Base-by-base conservation (phyloP, 2,329 filamentous ascomycete species). In the Biscogniauxia mediterranea region DNA sequence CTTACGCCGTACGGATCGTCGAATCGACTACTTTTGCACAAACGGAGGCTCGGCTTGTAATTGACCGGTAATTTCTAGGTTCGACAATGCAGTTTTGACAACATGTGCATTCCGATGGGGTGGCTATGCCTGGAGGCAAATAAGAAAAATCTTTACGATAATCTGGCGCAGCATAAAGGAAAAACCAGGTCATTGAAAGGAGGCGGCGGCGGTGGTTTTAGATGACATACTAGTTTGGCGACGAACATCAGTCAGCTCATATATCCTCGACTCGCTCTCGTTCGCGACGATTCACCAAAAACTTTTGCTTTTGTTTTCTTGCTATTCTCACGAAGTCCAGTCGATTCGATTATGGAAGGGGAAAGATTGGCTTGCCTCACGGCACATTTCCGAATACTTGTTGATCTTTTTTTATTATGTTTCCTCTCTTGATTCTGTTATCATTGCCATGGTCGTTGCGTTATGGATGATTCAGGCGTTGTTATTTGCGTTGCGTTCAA, bases 341-440 rank as follows among this genome's bases (percentile, higher is more conserved):
- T 55, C 52, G 49, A 62, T 63, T 65, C 50, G 63, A 59, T 59
- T 53, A 61, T 57, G 63, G 64, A 56, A 65, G 60, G 68, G 69
- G 65, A 67, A 74, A 74, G 70, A 74, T 66, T 73, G 71, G 72
- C 67, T 69, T 70, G 74, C 74, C 74, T 75, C 74, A 65, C 74
- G 74, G 74, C 73, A 70, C 64, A 71, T 65, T 66, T 71, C 63
- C 50, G 55, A 61, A 63, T 52, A 58, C 54, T 66, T 67, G 57
- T 66, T 71, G 65, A 56, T 67, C 60, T 63, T 66, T 60, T 64
- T 68, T 58, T 67, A 54, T 66, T 66, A 63, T n/a, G n/a, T 57
- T 57, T 59, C 51, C 60, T 20, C 60, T 56, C 19, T 58, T 26
- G 38, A 46, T 17, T 46, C 11, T n/a, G 38, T 46, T 46, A 46